These are phyloP conservation scores for Fusarium albidum DNA, from an alignment of 2,329 filamentous ascomycete genomes.

Conservation along the genomic window DNA sequence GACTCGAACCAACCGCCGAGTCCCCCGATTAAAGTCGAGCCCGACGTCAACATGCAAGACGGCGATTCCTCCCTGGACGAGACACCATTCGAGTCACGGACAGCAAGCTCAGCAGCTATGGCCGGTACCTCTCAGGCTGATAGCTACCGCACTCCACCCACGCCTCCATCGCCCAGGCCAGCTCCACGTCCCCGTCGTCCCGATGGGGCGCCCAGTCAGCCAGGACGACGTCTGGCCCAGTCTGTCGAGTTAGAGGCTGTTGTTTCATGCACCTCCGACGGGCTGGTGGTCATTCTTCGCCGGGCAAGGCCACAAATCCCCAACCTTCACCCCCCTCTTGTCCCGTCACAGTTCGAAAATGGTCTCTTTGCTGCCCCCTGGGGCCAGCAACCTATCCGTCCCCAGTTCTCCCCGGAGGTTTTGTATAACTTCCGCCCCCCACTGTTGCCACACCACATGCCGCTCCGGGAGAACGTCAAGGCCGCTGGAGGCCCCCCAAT, in stretches of 20 bases:
- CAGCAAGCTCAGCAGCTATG: conserved; percentile 20
- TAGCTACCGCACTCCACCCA: conserved; percentile 26
- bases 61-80: conserved; percentile 7
- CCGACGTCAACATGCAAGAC: conserved; percentile 37
- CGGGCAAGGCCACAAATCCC: conserved; percentile 77
- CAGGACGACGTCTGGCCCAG: conserved; percentile 40
- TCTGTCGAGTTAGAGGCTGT: conserved; percentile 83
- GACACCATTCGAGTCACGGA: conserved; percentile 21
- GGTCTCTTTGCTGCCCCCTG: conserved; percentile 84
- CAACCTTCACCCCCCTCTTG: conserved; percentile 57
- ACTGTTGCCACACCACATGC: conserved; percentile 55
- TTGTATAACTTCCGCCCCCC: conserved; percentile 39
- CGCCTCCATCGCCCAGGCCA: conserved; percentile 22
- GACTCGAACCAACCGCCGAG: conserved; percentile 43
- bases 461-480: conserved; percentile 53
- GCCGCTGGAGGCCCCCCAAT: conserved; percentile 61
- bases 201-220: conserved; percentile 6
- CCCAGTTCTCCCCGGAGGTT: conserved; percentile 51
- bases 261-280: conserved; percentile 90
- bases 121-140: conserved; percentile 9
- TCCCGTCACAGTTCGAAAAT: conserved; percentile 58
- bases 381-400: conserved; percentile 72
- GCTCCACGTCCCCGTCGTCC: conserved; percentile 3
- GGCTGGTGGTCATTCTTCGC: conserved; percentile 81
- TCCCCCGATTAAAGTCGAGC: conserved; percentile 48